phyloP scores from a whole-genome alignment of 768 basidiomycete species.

The Mycena polygramma region DNA sequence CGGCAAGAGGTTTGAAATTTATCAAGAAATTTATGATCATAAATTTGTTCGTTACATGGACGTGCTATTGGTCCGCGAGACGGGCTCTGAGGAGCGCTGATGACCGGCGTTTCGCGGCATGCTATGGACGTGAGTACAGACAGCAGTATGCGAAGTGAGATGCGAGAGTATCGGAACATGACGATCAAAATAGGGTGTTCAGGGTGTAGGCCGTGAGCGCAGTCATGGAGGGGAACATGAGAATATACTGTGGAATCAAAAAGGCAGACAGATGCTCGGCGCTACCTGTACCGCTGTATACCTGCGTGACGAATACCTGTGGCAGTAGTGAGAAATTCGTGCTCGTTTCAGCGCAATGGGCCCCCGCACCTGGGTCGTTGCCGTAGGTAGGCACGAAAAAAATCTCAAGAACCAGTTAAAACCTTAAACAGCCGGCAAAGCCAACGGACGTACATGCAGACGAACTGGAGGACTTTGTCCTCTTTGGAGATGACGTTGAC shows the following conservation, averaged over 20 bases:
- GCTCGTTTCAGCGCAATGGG: neutral
- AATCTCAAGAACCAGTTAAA: constrained; percentile 53
- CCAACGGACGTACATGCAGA: constrained; percentile 69
- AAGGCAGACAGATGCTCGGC: constrained; percentile 74
- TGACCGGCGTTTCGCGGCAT: neutral
- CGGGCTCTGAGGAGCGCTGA: neutral
- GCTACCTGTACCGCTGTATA: constrained; percentile 74
- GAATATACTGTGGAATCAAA: constrained; percentile 71
- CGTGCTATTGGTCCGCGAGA: neutral
- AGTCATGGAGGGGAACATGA: constrained; percentile 67
- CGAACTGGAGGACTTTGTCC: constrained; percentile 62
- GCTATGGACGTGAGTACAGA: neutral
- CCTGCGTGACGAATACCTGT: constrained; percentile 74
- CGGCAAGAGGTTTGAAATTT: neutral
- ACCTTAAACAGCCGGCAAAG: neutral
- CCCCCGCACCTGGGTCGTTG: constrained; percentile 64
- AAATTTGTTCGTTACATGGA: neutral
- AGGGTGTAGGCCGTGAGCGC: constrained; percentile 62
- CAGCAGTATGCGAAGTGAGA: constrained; percentile 2
- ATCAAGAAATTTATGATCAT: neutral
- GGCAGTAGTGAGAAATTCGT: neutral
- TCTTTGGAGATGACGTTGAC: constrained; percentile 52
- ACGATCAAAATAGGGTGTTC: constrained; percentile 54
- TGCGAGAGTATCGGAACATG: constrained; percentile 7
- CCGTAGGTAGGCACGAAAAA: constrained; percentile 71